A percentile compares a stretch with the other conserved stretches of the same genome.
These are phyloP conservation scores for Thuja plicata DNA, from an alignment of 83 land plant species.

Conservation along the genomic window DNA sequence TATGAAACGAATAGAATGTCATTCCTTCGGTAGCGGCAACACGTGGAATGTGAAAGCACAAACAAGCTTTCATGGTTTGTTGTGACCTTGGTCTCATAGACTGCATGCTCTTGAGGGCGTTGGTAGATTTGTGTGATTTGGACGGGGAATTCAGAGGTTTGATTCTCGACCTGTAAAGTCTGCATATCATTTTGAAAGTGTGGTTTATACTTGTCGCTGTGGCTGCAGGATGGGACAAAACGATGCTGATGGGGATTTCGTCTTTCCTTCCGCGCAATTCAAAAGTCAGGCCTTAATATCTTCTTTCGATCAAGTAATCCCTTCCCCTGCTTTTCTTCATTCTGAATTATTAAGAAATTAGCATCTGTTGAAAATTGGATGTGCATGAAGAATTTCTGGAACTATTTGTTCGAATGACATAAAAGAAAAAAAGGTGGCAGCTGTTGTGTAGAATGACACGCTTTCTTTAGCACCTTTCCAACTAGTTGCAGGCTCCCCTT, in stretches of 20 bases:
- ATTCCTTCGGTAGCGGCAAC: no score
- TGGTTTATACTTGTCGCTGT: not conserved
- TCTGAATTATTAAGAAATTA: not conserved
- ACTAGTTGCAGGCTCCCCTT: not conserved
- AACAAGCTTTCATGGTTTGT: no score
- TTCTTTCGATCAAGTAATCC: conserved; percentile 49
- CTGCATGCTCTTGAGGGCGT: no score
- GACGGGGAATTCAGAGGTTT: not conserved
- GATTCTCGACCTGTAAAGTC: not conserved
- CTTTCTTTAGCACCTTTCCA: not conserved
- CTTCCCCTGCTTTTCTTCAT: not conserved
- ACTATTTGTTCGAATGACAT: not conserved
- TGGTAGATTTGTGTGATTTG: not conserved
- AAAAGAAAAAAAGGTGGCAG: not conserved
- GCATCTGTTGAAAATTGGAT: not conserved
- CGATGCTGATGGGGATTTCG: conserved; percentile 46
- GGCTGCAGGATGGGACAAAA: not conserved
- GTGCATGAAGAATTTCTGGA: not conserved
- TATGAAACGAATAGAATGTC: no score
- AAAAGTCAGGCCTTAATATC: conserved; percentile 50
- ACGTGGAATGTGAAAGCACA: no score
- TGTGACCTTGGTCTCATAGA: no score
- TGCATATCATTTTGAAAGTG: not conserved
- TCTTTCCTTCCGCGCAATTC: conserved; percentile 50
- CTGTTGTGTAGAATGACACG: not conserved